Evolutionary conservation across 2,329 filamentous ascomycete species (phyloP), one percentile per base, ranked within the genome.

Genomic region (Fusarium staphyleae): DNA sequence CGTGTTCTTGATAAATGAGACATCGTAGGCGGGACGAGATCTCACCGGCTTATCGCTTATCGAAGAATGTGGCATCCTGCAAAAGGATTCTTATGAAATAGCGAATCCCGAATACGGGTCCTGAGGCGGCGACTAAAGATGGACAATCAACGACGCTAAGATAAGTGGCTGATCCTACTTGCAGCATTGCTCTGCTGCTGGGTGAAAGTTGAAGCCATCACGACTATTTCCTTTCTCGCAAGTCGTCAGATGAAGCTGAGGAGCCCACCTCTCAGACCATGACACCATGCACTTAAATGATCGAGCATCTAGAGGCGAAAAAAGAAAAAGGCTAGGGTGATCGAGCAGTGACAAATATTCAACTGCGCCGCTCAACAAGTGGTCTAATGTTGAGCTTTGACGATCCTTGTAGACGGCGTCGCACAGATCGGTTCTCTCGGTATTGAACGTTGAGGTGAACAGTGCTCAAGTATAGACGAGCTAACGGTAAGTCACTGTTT

Each of bases 1-100:
- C 13, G 81, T 76, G 61, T 88, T 78, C 63, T 87, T 85, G 67
- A 85, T 81, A 58, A 90, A 90, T 2, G 86, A 85, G 13, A 90
- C 82, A 4, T 86, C 76, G 56, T 87, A 89, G 3, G 14, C 87
- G 78, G 8, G 84, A 82, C 2, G 83, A 80, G 11, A 89, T 81
- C 68, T 88, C 84, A 13, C 86, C 86, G 0, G 85, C 79, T 39
- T 83, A 80, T 9, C 86, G 76, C 12, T 78, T 78, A 63, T 89
- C 86, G 66, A 88, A 88, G 67, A 83, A 88, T 12, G 83, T 75
- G 1, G 85, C 79, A 49, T 87, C 85, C 65, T 88, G 85, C 40
- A 78, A 75, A 12, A 89, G 74, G 14, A 89, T 70, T 14, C 78
- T 80, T 19, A 77, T 74, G 30, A 89, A 77, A 62, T 88, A 89